Evolutionary conservation across 2,329 filamentous ascomycete species (phyloP).

Genomic region (Penicillium corylophilum): DNA sequence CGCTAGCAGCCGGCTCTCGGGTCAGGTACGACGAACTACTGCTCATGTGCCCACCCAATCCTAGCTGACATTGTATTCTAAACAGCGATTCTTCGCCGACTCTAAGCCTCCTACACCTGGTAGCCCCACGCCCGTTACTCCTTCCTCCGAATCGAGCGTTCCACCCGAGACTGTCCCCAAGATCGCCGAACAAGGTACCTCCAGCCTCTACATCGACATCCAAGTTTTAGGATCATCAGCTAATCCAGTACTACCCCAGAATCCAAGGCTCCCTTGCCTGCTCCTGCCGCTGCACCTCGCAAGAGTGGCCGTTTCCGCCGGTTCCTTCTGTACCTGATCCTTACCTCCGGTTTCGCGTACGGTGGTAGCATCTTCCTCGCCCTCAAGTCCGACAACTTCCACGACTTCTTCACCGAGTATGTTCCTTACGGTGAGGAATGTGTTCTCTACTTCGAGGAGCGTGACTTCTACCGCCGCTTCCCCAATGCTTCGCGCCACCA

Average conservation of each 20-base stretch:
- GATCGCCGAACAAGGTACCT: conserved; percentile 34
- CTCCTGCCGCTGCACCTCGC: conserved; percentile 53
- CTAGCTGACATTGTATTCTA: conserved; percentile 23
- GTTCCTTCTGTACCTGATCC: conserved; percentile 71
- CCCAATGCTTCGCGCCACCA: conserved; percentile 54
- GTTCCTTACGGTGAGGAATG: conserved; percentile 91
- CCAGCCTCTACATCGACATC: conserved; percentile 11
- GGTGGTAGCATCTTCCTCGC: conserved; percentile 90
- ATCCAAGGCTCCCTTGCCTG: conserved; percentile 34
- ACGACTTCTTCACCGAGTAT: conserved; percentile 98
- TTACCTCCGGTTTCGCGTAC: conserved; percentile 77
- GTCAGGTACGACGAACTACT: conserved; percentile 38
- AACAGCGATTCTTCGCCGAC: conserved; percentile 53
- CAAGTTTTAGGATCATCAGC: conserved; percentile 2
- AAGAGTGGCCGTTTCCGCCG: conserved; percentile 73
- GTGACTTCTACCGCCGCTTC: conserved; percentile 87
- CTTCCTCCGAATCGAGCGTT: conserved; percentile 49
- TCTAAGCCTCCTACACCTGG: conserved; percentile 40
- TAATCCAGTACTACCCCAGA: conserved; percentile 42
- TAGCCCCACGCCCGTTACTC: conserved; percentile 44
- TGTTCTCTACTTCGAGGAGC: conserved; percentile 92
- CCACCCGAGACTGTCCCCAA: conserved; percentile 51
- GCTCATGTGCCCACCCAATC: conserved; percentile 5
- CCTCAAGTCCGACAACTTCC: conserved; percentile 92
- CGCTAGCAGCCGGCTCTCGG: conserved; percentile 39